phyloP scores from a whole-genome alignment of 2,329 filamentous ascomycete genomes.

The Fusarium siculi region DNA sequence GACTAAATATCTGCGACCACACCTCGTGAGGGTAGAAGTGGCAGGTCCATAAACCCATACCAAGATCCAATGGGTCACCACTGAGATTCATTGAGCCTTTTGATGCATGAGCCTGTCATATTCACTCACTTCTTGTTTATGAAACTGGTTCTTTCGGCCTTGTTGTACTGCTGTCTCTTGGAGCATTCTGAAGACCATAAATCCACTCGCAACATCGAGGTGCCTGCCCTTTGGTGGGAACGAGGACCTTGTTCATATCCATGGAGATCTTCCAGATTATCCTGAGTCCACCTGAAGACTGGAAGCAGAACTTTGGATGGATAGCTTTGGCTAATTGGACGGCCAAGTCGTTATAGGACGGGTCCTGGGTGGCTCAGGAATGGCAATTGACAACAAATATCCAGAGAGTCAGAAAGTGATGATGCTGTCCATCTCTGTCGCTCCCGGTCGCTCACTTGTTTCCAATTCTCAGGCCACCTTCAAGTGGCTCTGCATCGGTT shows the following conservation, averaged over 20 bases:
- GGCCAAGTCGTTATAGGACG: conserved; percentile 60
- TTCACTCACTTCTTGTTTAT: conserved; percentile 62
- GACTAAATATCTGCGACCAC: conserved; percentile 57
- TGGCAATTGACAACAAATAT: conserved; percentile 70
- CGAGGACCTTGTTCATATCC: conserved; percentile 59
- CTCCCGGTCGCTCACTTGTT: conserved; percentile 60
- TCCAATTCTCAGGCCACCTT: conserved; percentile 67
- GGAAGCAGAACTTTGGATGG: conserved; percentile 61
- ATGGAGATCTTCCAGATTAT: conserved; percentile 68
- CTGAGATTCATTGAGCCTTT: conserved; percentile 56
- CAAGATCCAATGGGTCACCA: conserved; percentile 64
- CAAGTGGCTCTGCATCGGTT: conserved; percentile 61
- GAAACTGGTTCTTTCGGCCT: conserved; percentile 42
- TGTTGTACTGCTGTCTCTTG: conserved; percentile 52
- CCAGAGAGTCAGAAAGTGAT: conserved; percentile 71
- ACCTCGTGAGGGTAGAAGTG: conserved; percentile 61
- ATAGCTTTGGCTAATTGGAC: conserved; percentile 63
- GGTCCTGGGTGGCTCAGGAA: conserved; percentile 57
- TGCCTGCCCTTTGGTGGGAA: conserved; percentile 65
- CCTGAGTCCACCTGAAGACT: conserved; percentile 28
- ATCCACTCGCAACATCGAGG: conserved; percentile 66
- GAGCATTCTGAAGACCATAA: conserved; percentile 60
- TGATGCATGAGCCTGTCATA: conserved; percentile 60
- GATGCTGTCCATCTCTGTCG: conserved; percentile 69
- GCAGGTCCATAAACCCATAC: conserved; percentile 68